A percentile compares a stretch with the other conserved stretches of the same genome.
These are phyloP conservation scores for Inga leiocalycina DNA, from an alignment of 306 rosid genomes.

Conservation along the genomic window DNA sequence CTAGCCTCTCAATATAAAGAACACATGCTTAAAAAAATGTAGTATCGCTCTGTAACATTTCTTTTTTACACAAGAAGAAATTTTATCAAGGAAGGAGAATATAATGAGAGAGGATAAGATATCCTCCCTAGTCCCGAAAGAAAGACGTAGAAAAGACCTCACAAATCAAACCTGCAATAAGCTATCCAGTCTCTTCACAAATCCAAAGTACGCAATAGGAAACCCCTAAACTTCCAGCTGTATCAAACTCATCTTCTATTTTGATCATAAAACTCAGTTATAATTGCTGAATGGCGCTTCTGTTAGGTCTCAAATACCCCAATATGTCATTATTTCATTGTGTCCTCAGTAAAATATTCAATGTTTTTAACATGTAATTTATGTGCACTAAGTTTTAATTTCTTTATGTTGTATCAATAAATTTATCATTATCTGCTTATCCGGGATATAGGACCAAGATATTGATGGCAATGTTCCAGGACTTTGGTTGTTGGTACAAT, in stretches of 20 bases:
- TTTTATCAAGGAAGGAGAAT: neutral
- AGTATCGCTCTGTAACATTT: neutral
- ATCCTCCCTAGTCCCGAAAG: neutral
- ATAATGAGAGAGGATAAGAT: neutral
- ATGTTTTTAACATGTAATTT: neutral
- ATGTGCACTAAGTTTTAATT: conserved; percentile 9
- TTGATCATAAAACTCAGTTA: neutral
- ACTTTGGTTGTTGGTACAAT: neutral
- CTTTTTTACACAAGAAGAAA: neutral
- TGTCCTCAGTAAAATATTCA: neutral
- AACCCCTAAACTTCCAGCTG: neutral
- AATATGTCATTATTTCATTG: neutral
- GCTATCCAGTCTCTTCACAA: neutral
- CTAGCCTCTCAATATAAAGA: no score
- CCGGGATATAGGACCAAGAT: conserved; percentile 20
- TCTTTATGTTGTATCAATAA: conserved; percentile 7
- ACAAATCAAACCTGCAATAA: neutral
- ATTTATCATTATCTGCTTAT: conserved; percentile 16
- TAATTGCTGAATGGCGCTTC: neutral
- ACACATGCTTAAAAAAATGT: neutral
- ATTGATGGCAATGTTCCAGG: conserved; percentile 8
- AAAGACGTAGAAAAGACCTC: no score
- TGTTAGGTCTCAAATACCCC: neutral
- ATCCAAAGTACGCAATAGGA: neutral
- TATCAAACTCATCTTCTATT: neutral